Base-by-base conservation (phyloP, 306 rosid species). In the Lupinus albus region DNA sequence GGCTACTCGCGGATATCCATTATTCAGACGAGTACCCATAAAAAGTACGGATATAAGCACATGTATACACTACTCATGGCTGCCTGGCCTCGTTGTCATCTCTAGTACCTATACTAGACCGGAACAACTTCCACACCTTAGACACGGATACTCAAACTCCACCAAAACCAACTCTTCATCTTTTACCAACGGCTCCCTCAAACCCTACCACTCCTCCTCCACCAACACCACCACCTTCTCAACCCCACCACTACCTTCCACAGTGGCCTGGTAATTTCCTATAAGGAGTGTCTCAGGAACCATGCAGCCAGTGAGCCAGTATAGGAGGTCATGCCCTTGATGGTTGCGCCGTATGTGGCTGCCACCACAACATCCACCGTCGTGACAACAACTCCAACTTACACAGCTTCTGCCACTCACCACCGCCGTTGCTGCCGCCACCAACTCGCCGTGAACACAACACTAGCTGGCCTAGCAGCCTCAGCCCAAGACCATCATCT, bases 351-450 rank as follows among this genome's bases (percentile, higher is more conserved):
- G 97, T 91, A 3, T 91, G 97, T 41, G 93, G 91, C 36, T 91
- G 97, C 64, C 97, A 91, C 86, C 94, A 96, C 41, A 91, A 88
- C 76, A 88, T 86, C 85, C 97, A 91, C 86, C 96, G 94, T 81
- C 96, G 94, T 1, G 80, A 82, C 35, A 39, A 38, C 44, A 38
- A 33, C 44, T 16, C 81, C 84, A 50, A 73, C 21, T 8, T 73
- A 61, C 54, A 30, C 36, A 78, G 42, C 71, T 79, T 12, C 63
- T 71, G 47, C 71, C 79, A 46, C 64, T 47, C 73, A 0, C 63
- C 30, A 25, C 3, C 28, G 3, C 28, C 28, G 28, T 3, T 61
- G 28, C 28, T 61, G 7, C 78, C 76, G 3, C 41, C 80, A 7
- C 83, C 68, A 7, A 28, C 21, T 0, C 64, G 15, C 17, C 73